These are phyloP conservation scores for Solanum etuberosum DNA, from an alignment of 257 asterid species.

Conservation along the genomic window DNA sequence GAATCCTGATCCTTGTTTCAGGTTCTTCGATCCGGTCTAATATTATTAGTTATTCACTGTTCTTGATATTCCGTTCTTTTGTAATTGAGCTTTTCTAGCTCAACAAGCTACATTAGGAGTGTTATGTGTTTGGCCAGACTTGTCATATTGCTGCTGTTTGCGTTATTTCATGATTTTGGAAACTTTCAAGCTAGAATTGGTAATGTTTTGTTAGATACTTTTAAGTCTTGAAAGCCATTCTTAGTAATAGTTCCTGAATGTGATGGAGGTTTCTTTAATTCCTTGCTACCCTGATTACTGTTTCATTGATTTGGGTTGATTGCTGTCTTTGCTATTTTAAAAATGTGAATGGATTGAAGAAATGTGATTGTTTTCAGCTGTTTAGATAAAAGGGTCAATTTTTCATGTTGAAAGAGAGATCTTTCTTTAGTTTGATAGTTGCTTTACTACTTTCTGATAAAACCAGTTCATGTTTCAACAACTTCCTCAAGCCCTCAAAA, in stretches of 20 bases:
- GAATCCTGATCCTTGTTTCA: constrained; percentile 36
- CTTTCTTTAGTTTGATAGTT: constrained; percentile 1
- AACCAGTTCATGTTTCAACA: constrained; percentile 9
- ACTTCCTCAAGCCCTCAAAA: constrained; percentile 22
- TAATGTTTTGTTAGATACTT: background rate
- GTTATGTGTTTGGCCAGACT: constrained; percentile 13
- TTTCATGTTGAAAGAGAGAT: constrained; percentile 14
- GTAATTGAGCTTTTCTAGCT: constrained; percentile 37
- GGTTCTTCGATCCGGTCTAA: constrained; percentile 33
- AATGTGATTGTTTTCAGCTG: constrained; percentile 10
- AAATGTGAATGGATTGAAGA: background rate
- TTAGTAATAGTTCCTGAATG: background rate
- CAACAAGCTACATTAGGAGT: constrained; percentile 17
- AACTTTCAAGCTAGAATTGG: background rate
- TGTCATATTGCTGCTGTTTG: constrained; percentile 6
- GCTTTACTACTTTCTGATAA: constrained; percentile 14
- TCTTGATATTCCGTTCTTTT: constrained; percentile 15
- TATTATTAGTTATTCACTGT: constrained; percentile 13
- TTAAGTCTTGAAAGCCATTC: constrained; percentile 6
- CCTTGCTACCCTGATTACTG: background rate
- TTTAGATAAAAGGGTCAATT: constrained; percentile 16
- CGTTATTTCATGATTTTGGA: constrained; percentile 13
- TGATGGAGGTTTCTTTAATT: background rate
- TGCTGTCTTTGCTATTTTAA: constrained; percentile 4
- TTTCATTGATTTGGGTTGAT: constrained; percentile 11